A percentile compares a stretch with the other conserved stretches of the same genome.
Conservation (phyloP, 164 flowering plant species). For the Piper longum region DNA sequence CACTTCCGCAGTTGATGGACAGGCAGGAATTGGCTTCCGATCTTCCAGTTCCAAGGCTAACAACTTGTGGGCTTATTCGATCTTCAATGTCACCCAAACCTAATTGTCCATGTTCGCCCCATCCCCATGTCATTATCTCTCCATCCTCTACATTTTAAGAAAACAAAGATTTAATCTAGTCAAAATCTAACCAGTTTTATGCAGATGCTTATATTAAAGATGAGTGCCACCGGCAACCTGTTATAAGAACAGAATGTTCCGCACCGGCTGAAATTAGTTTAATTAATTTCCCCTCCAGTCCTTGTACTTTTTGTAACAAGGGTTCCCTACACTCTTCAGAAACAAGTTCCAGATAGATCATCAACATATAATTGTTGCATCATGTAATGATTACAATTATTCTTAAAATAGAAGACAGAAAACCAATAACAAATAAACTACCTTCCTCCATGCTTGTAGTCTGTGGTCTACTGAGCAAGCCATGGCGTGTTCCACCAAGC, state of each 20-base stretch:
- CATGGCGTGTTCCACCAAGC: conserved; percentile 62
- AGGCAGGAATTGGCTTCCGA: not conserved
- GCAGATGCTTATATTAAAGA: not conserved
- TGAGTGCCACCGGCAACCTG: conserved; percentile 28
- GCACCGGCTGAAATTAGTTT: conserved; percentile 68
- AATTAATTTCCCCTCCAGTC: conserved; percentile 29
- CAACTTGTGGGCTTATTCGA: conserved; percentile 39
- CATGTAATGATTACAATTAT: not conserved
- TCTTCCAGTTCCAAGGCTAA: conserved; percentile 16
- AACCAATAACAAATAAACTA: conserved; percentile 7
- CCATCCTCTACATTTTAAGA: conserved; percentile 13
- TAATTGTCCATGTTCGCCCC: conserved; percentile 99
- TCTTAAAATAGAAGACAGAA: conserved; percentile 1
- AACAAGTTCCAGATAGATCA: not conserved
- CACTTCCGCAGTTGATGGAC: conserved; percentile 73
- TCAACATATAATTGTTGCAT: not conserved
- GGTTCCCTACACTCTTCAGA: conserved; percentile 20
- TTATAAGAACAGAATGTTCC: conserved; percentile 71
- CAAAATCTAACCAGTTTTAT: not conserved
- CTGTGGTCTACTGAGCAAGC: conserved; percentile 34
- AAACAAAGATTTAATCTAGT: not conserved
- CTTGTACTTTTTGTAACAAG: conserved; percentile 20
- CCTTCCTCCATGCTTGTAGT: conserved; percentile 8
- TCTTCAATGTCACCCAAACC: conserved; percentile 59
- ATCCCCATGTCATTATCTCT: conserved; percentile 67